These are phyloP conservation scores for Chrysanthemum seticuspe DNA, from an alignment of 129 eudicot species.

Conservation along the genomic window DNA sequence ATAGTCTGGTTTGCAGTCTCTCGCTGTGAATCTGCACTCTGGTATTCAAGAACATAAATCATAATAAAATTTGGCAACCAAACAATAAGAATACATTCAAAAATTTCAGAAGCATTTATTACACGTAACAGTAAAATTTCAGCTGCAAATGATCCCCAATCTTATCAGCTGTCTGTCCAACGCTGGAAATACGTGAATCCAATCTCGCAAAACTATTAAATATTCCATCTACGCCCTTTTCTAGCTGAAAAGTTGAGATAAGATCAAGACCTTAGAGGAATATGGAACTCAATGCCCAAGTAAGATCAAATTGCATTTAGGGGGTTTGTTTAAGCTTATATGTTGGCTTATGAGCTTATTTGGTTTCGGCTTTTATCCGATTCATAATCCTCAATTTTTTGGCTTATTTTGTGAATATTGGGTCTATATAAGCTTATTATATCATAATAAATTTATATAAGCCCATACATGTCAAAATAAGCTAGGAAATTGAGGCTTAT, in stretches of 20 bases:
- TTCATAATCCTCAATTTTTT: too few relatives aligned
- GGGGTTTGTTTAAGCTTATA: too few relatives aligned
- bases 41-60: constrained; percentile 23
- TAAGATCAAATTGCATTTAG: constrained; percentile 12
- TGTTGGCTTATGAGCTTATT: too few relatives aligned
- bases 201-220: constrained; percentile 88
- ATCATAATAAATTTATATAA: too few relatives aligned
- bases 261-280: constrained; percentile 7
- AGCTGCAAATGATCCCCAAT: constrained; percentile 98
- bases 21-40: constrained; percentile 96
- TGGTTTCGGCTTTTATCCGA: too few relatives aligned
- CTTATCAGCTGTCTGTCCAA: constrained; percentile 96
- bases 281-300: neutral
- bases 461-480: too few relatives aligned
- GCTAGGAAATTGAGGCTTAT: too few relatives aligned
- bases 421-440: too few relatives aligned
- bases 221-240: constrained; percentile 90
- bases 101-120: neutral
- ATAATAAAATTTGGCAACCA: constrained; percentile 1
- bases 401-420: too few relatives aligned
- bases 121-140: constrained; percentile 15
- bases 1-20: constrained; percentile 93
- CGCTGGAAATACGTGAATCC: constrained; percentile 96
- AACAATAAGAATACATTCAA: neutral
- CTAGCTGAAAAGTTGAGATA: constrained; percentile 56